phyloP scores from a whole-genome alignment of 2,329 filamentous ascomycete genomes.

The Diaporthe vaccinii region DNA sequence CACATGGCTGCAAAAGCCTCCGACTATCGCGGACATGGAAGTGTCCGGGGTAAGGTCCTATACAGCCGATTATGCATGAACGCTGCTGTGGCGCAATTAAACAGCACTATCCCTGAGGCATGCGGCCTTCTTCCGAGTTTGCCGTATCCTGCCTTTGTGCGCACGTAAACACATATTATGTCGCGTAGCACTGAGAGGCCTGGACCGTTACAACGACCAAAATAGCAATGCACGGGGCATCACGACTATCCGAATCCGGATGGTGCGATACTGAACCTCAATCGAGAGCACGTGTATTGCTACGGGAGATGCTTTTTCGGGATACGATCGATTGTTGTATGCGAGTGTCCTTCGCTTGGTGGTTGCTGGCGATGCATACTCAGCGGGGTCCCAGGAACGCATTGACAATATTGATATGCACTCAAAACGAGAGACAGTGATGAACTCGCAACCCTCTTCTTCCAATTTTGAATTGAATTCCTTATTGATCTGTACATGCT shows the following conservation, averaged over 20 bases:
- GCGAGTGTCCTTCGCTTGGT: neutral
- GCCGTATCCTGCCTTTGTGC: neutral
- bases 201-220: constrained; percentile 7
- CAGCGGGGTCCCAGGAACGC: neutral
- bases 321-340: neutral
- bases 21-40: constrained; percentile 20
- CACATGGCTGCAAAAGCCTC: constrained; percentile 11
- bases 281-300: neutral
- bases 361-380: neutral
- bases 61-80: neutral
- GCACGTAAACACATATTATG: constrained; percentile 5
- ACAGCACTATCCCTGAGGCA: neutral
- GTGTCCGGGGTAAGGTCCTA: constrained; percentile 11
- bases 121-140: constrained; percentile 13
- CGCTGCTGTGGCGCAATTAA: constrained; percentile 7
- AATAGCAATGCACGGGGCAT: neutral
- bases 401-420: neutral
- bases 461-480: neutral
- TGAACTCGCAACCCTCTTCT: neutral
- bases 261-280: neutral
- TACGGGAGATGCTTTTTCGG: neutral
- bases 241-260: constrained; percentile 7
- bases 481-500: neutral
- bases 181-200: neutral
- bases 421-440: neutral